Percentiles rank a stretch among this genome's conserved stretches.
Evolutionary conservation across 345 rosid species (phyloP).

Genomic region (Jatropha curcas): DNA sequence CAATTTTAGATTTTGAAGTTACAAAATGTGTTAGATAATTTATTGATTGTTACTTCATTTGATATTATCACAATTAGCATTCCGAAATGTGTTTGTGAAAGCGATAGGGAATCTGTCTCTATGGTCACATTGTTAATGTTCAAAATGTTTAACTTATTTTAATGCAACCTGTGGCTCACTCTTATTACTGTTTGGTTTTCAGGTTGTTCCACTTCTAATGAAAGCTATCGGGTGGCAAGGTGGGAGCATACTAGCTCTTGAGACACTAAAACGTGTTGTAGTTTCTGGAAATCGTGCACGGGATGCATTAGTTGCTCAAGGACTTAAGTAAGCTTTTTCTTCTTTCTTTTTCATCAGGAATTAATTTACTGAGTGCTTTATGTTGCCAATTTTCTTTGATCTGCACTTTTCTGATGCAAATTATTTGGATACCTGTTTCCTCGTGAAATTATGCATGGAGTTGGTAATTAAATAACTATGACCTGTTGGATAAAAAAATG

Average conservation of each 20-base stretch:
- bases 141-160: neutral
- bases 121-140: neutral
- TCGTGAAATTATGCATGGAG: neutral
- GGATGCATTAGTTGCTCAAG: conserved; percentile 98
- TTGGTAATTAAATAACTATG: no score
- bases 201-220: conserved; percentile 99
- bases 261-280: conserved; percentile 92
- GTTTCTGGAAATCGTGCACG: conserved; percentile 98
- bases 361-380: neutral
- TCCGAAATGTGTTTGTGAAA: neutral
- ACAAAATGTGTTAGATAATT: neutral
- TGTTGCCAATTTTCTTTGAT: neutral
- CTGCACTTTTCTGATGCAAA: neutral
- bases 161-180: neutral
- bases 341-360: no score
- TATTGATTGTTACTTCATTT: neutral
- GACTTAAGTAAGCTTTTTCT: conserved; percentile 69
- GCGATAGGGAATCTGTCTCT: neutral
- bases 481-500: no score
- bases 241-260: conserved; percentile 97
- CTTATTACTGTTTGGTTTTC: conserved; percentile 12
- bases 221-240: conserved; percentile 99
- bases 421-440: neutral
- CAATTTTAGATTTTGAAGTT: neutral
- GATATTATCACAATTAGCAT: neutral